Evolutionary conservation across 2,329 filamentous ascomycete species (phyloP), one percentile per base, ranked within the genome.

Genomic region (Apiospora marii): DNA sequence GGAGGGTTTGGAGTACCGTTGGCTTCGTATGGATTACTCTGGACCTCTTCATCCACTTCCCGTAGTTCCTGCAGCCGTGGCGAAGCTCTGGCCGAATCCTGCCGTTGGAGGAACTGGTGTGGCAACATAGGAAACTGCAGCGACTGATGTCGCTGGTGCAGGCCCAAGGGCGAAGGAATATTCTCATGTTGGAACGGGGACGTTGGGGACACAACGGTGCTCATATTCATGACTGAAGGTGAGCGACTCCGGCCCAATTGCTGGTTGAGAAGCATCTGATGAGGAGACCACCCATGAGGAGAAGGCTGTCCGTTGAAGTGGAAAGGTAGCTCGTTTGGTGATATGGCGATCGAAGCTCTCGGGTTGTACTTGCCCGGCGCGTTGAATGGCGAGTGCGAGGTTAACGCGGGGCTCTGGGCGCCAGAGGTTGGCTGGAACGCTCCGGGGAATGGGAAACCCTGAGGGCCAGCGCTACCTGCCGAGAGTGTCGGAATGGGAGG

Each of bases 401-500:
- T 86, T 34, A 92, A 82, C 24, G 87, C 88, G 19, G 92, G 91
- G 75, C 90, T 93, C 80, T 92, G 84, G 70, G 90, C 84, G 70
- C 89, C 87, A 67, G 92, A 87, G 76, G 89, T 83, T 70, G 89
- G 85, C 78, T 89, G 87, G 81, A 95, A 92, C 48, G 86, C 84
- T 27, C 82, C 80, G 0, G 86, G 88, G 77, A 92, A 91, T 75
- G 86, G 86, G 79, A 88, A 89, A 72, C 89, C 85, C 67, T 87
- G 84, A 76, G 85, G 83, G 46, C 86, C 82, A 67, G 90, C 92
- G 83, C 94, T 96, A 44, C 90, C 91, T 16, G 92, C 93, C 43
- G 95, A 97, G 0, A 91, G 92, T 0, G 94, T 91, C 27, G 93
- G 93, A 37, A 97, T 84, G 0, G 95, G 94, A 13, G 96, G 95